Evolutionary conservation across 306 rosid species (phyloP).

Genomic region (Myrica gale): DNA sequence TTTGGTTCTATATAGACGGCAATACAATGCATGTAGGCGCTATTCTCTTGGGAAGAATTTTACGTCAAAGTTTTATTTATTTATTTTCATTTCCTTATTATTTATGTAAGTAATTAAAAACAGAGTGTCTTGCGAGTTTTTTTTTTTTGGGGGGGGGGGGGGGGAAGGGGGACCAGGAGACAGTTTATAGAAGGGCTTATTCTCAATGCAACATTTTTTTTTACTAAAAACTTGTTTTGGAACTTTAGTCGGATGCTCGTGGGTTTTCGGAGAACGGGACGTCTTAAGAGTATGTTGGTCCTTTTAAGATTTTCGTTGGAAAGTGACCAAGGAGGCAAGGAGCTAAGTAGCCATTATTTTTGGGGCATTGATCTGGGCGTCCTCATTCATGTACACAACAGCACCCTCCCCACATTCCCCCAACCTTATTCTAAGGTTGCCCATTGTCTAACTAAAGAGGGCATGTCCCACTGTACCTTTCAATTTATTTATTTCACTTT

Average conservation of each 20-base stretch:
- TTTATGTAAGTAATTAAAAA: background rate
- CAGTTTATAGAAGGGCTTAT: constrained; percentile 42
- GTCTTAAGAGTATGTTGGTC: constrained; percentile 92
- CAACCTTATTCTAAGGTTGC: background rate
- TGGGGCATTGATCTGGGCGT: constrained; percentile 39
- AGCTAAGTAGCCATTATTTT: constrained; percentile 30
- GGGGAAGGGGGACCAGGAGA: constrained; percentile 56
- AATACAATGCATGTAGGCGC: constrained; percentile 24
- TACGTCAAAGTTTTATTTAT: background rate
- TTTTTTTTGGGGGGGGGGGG: too few relatives aligned
- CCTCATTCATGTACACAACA: constrained; percentile 19
- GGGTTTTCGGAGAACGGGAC: constrained; percentile 96
- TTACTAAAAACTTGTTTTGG: constrained; percentile 28
- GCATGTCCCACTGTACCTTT: background rate
- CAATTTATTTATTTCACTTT: background rate
- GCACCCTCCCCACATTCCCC: background rate
- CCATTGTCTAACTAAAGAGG: background rate
- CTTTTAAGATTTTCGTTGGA: constrained; percentile 75
- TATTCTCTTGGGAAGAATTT: background rate
- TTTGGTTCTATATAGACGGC: constrained; percentile 41
- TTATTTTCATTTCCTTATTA: background rate
- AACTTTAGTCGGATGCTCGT: constrained; percentile 76
- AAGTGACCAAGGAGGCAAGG: constrained; percentile 48
- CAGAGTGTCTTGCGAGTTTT: constrained; percentile 20
- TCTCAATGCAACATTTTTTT: constrained; percentile 52